Percentiles rank a stretch among this genome's conserved stretches.
Conservation (phyloP, 306 rosid species). For the Luffa aegyptiaca region DNA sequence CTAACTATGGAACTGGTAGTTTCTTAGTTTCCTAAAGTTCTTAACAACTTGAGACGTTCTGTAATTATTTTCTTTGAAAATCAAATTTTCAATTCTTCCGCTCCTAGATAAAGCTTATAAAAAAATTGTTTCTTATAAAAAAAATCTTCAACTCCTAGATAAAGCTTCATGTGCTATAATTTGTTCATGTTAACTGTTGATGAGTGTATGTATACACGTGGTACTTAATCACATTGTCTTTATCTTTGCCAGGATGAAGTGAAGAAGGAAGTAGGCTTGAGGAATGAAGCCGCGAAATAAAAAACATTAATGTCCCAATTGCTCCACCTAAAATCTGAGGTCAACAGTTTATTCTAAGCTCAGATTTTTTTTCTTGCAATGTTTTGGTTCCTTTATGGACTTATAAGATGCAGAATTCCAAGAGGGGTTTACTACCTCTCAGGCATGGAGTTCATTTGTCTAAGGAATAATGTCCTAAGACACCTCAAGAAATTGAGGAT, state of each 20-base stretch:
- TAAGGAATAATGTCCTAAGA: too few species aligned
- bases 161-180: background rate
- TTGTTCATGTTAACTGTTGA: background rate
- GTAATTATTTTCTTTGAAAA: too few species aligned
- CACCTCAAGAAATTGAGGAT: too few species aligned
- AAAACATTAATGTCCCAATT: too few species aligned
- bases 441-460: too few species aligned
- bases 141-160: too few species aligned
- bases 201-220: background rate
- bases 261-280: conserved; percentile 33
- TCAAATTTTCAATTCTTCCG: background rate
- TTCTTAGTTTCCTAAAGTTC: background rate
- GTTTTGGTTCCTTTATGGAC: background rate
- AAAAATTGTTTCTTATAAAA: too few species aligned
- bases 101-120: background rate
- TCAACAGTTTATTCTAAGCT: conserved; percentile 11
- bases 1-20: background rate
- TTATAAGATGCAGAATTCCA: too few species aligned
- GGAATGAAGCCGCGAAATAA: conserved; percentile 52
- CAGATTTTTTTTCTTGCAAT: background rate
- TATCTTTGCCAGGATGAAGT: conserved; percentile 47
- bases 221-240: conserved; percentile 11
- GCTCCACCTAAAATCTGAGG: conserved; percentile 50
- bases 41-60: background rate
- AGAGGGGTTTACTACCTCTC: too few species aligned